Evolutionary conservation across 73 alveolate genomes (phyloP), one percentile per base, ranked within the genome.

Genomic region (Paramecium sexaurelia): DNA sequence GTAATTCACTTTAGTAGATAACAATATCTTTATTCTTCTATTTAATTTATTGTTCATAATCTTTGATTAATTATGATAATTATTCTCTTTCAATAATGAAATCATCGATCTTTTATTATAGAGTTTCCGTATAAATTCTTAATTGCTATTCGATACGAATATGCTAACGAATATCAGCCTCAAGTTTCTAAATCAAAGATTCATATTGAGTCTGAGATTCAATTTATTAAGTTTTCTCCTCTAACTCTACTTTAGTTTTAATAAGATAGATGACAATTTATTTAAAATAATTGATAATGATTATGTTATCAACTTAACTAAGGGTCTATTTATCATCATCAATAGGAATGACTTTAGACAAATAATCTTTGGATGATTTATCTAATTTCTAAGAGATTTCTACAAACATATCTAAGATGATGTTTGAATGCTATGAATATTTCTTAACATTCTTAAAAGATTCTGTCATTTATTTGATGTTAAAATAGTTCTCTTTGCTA

Each of bases 191-290:
- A 8, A 73, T 73, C 66, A 73, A 22, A 35, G 55, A 11, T 36
- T 73, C 87, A 73, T 73, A 73, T 73, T 27, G 26, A 36, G 55
- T 32, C 15, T 73, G 5, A 27, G 55, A 73, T 32, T 73, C 57
- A 10, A n/a, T 9, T 33, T 10, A 73, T 20, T 27, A 11, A 6
- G 43, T 73, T 36, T 9, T 73, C 15, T 73, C 87, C 19, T 73
- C 87, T 33, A 73, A 22, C 35, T 73, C 87, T 15, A 73, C 19
- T 32, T 73, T 73, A 0, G 87, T 73, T 73, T 73, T 73, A 11
- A 73, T 73, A 3, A 73, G 57, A 73, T 73, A 73, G 36, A 73
- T 73, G 17, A 73, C 87, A 8, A 73, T 73, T 73, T 73, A 39
- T 73, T 73, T 73, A 19, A 73, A 20, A 37, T 73, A 73, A 39